These are phyloP conservation scores for Akanthomyces lecanii DNA, from an alignment of 2,329 filamentous ascomycete genomes.

Conservation along the genomic window DNA sequence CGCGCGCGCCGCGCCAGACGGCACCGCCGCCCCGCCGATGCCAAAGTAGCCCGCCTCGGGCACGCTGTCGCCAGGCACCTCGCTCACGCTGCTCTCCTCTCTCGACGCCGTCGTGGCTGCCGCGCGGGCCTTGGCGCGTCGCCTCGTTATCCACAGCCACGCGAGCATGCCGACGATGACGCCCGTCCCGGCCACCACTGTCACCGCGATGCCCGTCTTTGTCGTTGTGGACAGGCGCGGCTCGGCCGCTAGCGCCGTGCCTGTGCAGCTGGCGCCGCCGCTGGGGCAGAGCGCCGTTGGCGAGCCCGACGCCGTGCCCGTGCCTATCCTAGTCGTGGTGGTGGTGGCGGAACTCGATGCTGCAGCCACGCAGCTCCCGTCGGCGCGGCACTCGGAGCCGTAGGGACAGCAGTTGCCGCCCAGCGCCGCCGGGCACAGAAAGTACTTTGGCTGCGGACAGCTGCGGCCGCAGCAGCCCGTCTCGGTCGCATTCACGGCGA, in stretches of 20 bases:
- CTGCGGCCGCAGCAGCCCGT: conserved; percentile 37
- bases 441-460: conserved; percentile 40
- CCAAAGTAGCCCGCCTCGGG: conserved; percentile 39
- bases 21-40: neutral
- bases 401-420: conserved; percentile 49
- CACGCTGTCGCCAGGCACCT: neutral
- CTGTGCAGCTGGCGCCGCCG: neutral
- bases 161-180: conserved; percentile 39
- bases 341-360: conserved; percentile 20
- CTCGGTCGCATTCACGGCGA: conserved; percentile 12
- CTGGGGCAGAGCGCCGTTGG: neutral
- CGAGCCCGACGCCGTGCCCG: conserved; percentile 1
- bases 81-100: conserved; percentile 13
- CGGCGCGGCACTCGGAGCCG: conserved; percentile 38
- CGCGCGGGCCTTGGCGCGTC: conserved; percentile 26
- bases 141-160: conserved; percentile 45
- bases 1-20: conserved; percentile 32
- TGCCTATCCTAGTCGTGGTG: conserved; percentile 13
- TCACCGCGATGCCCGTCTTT: conserved; percentile 54
- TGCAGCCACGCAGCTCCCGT: conserved; percentile 33
- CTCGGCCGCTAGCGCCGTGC: too few relatives aligned
- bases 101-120: conserved; percentile 18
- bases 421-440: conserved; percentile 39
- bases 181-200: conserved; percentile 42
- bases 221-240: conserved; percentile 42